A percentile compares a stretch with the other conserved stretches of the same genome.
phyloP scores from a whole-genome alignment of 192 early-diverging fungal species.

The Oehlia diaphana region DNA sequence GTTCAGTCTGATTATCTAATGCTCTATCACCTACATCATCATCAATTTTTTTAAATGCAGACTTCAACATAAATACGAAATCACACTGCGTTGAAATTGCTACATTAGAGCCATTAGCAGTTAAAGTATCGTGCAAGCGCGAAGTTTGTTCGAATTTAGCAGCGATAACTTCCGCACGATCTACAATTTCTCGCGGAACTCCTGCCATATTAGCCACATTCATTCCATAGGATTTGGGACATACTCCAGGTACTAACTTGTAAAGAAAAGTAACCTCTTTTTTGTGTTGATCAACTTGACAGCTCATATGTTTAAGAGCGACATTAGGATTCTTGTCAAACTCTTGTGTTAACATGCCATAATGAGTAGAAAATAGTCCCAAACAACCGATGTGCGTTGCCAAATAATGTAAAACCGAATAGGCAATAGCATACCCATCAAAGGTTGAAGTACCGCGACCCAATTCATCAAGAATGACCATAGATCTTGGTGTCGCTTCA shows the following conservation, averaged over 20 bases:
- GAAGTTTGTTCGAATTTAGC: slow-evolving; percentile 71
- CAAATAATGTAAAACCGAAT: slow-evolving; percentile 83
- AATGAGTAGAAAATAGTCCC: slow-evolving; percentile 96
- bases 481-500: slow-evolving; percentile 85
- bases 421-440: slow-evolving; percentile 97
- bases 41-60: neutral
- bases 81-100: slow-evolving; percentile 25
- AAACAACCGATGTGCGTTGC: slow-evolving; percentile 81
- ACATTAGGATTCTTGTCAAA: slow-evolving; percentile 78
- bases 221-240: slow-evolving; percentile 96
- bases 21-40: slow-evolving; percentile 30
- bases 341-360: slow-evolving; percentile 86
- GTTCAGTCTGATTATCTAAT: slow-evolving; percentile 28
- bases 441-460: slow-evolving; percentile 96
- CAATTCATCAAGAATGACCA: slow-evolving; percentile 97
- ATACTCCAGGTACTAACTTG: slow-evolving; percentile 80
- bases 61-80: slow-evolving; percentile 33
- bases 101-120: slow-evolving; percentile 11
- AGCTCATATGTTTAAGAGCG: slow-evolving; percentile 86
- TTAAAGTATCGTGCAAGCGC: slow-evolving; percentile 30
- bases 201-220: slow-evolving; percentile 98
- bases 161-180: slow-evolving; percentile 69
- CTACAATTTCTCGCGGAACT: slow-evolving; percentile 70
- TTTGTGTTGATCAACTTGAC: slow-evolving; percentile 75
- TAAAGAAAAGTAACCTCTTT: slow-evolving; percentile 95